Conservation (phyloP, 768 basidiomycete genomes). For the Mrakia gelida region DNA sequence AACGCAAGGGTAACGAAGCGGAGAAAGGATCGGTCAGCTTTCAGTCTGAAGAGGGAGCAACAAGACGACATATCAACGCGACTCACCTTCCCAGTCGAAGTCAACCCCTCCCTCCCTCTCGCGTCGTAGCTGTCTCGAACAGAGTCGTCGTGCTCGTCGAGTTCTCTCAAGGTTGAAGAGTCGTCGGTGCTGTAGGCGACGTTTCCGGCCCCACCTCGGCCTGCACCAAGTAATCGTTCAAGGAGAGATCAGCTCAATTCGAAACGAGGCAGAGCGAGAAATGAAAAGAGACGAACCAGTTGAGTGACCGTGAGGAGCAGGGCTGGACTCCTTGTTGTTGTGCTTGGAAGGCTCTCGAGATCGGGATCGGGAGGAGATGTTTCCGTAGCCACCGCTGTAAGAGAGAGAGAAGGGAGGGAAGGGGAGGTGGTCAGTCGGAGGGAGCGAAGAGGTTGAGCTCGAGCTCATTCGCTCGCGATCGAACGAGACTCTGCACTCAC, state of each 20-base stretch:
- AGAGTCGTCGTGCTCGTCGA: slow-evolving; percentile 22
- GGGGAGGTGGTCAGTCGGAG: not conserved
- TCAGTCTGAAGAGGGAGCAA: not conserved
- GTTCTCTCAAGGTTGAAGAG: not conserved
- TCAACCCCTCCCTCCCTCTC: slow-evolving; percentile 1
- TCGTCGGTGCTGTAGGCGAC: not conserved
- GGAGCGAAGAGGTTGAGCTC: not conserved
- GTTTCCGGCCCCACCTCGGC: slow-evolving; percentile 18
- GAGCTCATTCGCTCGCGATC: not conserved
- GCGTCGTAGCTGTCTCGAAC: slow-evolving; percentile 8
- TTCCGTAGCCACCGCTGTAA: slow-evolving; percentile 16
- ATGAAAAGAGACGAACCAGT: not conserved
- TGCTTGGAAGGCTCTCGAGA: not conserved
- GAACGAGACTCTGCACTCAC: not conserved
- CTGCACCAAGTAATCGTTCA: not conserved
- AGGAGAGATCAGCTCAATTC: not conserved
- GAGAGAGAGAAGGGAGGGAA: not conserved
- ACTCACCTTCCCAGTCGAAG: slow-evolving; percentile 12
- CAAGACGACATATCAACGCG: not conserved
- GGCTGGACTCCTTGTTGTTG: not conserved
- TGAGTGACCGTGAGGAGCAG: slow-evolving; percentile 4
- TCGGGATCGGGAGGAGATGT: not conserved
- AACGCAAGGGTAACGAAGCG: not conserved
- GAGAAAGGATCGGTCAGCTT: not conserved
- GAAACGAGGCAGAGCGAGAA: not conserved